Base-by-base conservation (phyloP, 2,329 filamentous ascomycete genomes). In the Aspergillus hortae region DNA sequence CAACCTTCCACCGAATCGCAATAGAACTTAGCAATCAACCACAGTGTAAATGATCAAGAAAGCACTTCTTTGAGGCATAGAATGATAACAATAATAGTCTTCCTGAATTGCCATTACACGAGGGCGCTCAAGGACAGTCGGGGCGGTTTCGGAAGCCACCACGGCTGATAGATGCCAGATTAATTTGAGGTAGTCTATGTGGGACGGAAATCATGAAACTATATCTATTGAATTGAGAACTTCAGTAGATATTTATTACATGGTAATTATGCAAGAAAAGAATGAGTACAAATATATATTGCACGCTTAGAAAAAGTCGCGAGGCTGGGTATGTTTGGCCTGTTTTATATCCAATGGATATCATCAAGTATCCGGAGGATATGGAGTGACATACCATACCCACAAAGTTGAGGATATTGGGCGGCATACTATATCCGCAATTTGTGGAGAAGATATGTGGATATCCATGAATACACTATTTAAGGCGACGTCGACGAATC, bases 401-500 rank as follows among this genome's bases (percentile, higher is more conserved):
- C 33, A 36, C 33, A 36, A 36, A 15, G n/a, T 36, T 36, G 17
- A 42, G 40, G 40, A 42, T 42, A 42, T 42, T 42, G 40, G 40
- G 40, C 17, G 17, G 17, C 40, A 42, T 42, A 42, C 40, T 17
- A 42, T 42, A 42, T 42, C 40, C 40, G 40, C 40, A 42, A 42
- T 42, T 42, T 42, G 40, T 17, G 40, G 40, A 42, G 40, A 42
- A 17, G 40, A 42, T 42, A 42, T 42, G 40, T 19, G 40, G 40
- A 42, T 42, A 42, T 42, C 40, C 40, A 42, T 42, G 40, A 17
- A 42, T 42, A 42, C 23, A 25, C 23, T 25, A 25, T 25, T 25
- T 25, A 25, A 25, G 23, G 23, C 23, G 23, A 25, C 23, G 23
- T 25, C 23, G 23, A 6, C 23, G 23, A 25, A 25, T 25, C 23